Percentiles rank a stretch among this genome's conserved stretches.
These are phyloP conservation scores for Parathielavia appendiculata DNA, from an alignment of 495 filamentous ascomycete genomes.

Conservation along the genomic window DNA sequence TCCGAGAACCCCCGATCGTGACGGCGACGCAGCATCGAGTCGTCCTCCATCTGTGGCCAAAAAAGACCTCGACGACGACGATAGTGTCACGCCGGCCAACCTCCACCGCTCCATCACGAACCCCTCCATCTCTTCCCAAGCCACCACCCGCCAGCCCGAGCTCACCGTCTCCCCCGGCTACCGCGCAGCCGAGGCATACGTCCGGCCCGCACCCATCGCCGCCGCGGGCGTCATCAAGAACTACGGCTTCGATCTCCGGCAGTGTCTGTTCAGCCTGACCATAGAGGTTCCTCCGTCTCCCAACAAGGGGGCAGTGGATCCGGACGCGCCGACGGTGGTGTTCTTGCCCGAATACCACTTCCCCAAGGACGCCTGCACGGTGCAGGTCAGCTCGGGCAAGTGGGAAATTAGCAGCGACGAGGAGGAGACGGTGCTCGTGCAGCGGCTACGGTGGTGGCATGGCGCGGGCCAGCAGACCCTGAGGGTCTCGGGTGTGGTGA, in stretches of 20 bases:
- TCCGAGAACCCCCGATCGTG: slow-evolving; percentile 36
- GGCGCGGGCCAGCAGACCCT: slow-evolving; percentile 75
- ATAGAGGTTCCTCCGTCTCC: slow-evolving; percentile 44
- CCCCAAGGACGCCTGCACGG: slow-evolving; percentile 59
- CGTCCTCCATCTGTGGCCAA: slow-evolving; percentile 22
- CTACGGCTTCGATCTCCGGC: slow-evolving; percentile 74
- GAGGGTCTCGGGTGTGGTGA: slow-evolving; percentile 67
- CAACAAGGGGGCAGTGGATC: slow-evolving; percentile 34
- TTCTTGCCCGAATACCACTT: slow-evolving; percentile 94
- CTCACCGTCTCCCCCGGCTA: slow-evolving; percentile 61
- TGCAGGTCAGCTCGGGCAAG: slow-evolving; percentile 78
- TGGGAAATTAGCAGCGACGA: slow-evolving; percentile 78
- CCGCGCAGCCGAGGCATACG: slow-evolving; percentile 85
- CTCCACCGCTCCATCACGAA: slow-evolving; percentile 66
- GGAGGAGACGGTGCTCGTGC: slow-evolving; percentile 58
- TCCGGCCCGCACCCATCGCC: slow-evolving; percentile 76
- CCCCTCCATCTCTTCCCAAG: slow-evolving; percentile 61
- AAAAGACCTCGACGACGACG: slow-evolving; percentile 49
- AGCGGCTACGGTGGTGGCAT: slow-evolving; percentile 87
- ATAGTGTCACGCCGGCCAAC: slow-evolving; percentile 60
- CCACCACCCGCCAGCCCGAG: slow-evolving; percentile 47
- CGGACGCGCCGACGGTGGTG: slow-evolving; percentile 70
- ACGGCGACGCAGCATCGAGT: slow-evolving; percentile 31
- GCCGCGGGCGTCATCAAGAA: slow-evolving; percentile 62
- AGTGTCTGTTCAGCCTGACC: slow-evolving; percentile 65